A percentile compares a stretch with the other conserved stretches of the same genome.
phyloP scores from a whole-genome alignment of 139 green algal genomes.

The Tetradesmus lagerheimii region DNA sequence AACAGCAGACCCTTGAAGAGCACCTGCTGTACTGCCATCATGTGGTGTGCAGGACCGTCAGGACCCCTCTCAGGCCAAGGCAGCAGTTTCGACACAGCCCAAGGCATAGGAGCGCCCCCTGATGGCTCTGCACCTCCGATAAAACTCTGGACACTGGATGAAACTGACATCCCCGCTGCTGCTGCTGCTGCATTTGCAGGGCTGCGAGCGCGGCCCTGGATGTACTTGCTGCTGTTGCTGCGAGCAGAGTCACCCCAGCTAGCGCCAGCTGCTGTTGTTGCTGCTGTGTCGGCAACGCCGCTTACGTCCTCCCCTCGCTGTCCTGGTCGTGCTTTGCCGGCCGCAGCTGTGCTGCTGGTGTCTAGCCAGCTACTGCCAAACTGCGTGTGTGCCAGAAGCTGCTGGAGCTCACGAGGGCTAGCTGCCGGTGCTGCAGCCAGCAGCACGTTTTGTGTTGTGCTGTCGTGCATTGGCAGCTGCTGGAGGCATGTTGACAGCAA shows the following conservation, averaged over 20 bases:
- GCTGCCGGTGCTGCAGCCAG: constrained; percentile 68
- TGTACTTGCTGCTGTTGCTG: constrained; percentile 16
- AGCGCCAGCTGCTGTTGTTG: constrained; percentile 3
- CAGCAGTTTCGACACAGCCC: constrained; percentile 21
- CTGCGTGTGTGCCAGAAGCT: constrained; percentile 1
- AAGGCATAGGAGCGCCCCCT: constrained; percentile 21
- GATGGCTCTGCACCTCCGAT: constrained; percentile 32
- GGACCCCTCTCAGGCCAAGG: constrained; percentile 10
- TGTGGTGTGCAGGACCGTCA: constrained; percentile 38
- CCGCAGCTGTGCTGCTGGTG: not conserved
- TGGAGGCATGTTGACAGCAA: constrained; percentile 73
- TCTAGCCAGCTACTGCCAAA: not conserved
- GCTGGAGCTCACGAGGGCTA: constrained; percentile 36
- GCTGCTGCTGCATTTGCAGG: constrained; percentile 34
- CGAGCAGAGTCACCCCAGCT: constrained; percentile 17
- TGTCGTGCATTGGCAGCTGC: constrained; percentile 55
- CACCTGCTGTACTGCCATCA: constrained; percentile 81
- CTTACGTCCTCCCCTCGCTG: not conserved
- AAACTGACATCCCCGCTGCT: not conserved
- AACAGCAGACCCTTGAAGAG: constrained; percentile 88
- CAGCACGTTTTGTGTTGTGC: constrained; percentile 81
- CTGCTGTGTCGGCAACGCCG: not conserved
- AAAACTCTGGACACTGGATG: constrained; percentile 15
- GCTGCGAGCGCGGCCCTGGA: not conserved
- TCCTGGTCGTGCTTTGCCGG: not conserved